Conservation (phyloP, 2,329 filamentous ascomycete species). For the Epichloe coenophiala region DNA sequence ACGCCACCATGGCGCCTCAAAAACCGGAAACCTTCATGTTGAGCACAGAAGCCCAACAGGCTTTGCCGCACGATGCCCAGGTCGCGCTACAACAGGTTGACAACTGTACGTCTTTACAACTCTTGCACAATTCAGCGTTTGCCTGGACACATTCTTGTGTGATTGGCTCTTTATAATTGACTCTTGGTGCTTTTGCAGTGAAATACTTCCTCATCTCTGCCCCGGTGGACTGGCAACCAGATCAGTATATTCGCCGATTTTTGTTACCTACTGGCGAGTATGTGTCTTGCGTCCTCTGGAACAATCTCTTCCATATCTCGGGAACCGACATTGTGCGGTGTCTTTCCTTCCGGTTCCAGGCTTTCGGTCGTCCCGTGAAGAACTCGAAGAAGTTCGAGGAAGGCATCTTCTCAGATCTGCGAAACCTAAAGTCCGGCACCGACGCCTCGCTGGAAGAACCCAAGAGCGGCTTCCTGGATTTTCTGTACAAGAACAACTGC, state of each 20-base stretch:
- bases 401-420: constrained; percentile 95
- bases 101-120: constrained; percentile 55
- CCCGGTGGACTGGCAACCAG: constrained; percentile 91
- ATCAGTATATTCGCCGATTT: constrained; percentile 94
- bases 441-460: constrained; percentile 97
- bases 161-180: neutral
- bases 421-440: constrained; percentile 95
- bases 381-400: constrained; percentile 99
- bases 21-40: constrained; percentile 99
- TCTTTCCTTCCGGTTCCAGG: constrained; percentile 94
- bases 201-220: constrained; percentile 99
- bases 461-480: constrained; percentile 96
- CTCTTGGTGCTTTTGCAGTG: constrained; percentile 38
- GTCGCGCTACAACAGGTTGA: constrained; percentile 97
- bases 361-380: constrained; percentile 94
- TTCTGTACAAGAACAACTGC: constrained; percentile 99
- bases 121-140: neutral
- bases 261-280: constrained; percentile 95
- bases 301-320: constrained; percentile 98
- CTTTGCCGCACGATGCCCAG: constrained; percentile 88
- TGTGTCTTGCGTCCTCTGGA: constrained; percentile 97
- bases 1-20: constrained; percentile 80
- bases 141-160: neutral
- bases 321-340: constrained; percentile 98
- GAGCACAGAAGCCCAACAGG: constrained; percentile 92